Evolutionary conservation across 2,329 filamentous ascomycete species (phyloP).

Genomic region (Pseudogymnoascus sp.): DNA sequence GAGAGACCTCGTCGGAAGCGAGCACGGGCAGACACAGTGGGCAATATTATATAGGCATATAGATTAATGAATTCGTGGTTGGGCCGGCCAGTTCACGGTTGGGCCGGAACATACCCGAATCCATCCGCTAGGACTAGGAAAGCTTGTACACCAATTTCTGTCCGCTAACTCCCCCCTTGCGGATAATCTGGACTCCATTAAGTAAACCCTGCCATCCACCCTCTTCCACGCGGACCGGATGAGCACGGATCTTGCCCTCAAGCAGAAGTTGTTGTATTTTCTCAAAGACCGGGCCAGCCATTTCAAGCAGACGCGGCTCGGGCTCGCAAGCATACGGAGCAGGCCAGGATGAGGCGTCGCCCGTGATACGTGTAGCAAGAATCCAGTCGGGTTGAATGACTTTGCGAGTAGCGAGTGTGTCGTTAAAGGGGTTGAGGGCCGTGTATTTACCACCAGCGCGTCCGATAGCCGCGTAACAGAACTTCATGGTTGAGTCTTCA

Average conservation of each 20-base stretch:
- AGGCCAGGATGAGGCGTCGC: background rate
- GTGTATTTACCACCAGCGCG: conserved; percentile 33
- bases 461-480: conserved; percentile 34
- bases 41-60: too few relatives aligned
- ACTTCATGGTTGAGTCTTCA: conserved; percentile 21
- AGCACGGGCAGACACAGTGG: too few relatives aligned
- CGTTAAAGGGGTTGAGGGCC: conserved; percentile 26
- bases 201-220: background rate
- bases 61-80: too few relatives aligned
- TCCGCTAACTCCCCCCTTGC: background rate
- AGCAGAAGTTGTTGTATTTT: conserved; percentile 4
- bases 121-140: too few relatives aligned
- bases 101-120: too few relatives aligned
- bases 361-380: too few relatives aligned
- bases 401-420: too few relatives aligned
- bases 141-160: conserved; percentile 9
- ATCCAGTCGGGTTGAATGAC: too few relatives aligned
- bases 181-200: conserved; percentile 7
- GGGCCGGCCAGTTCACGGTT: too few relatives aligned
- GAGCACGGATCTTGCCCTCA: background rate
- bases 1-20: too few relatives aligned
- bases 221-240: background rate
- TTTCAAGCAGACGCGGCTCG: background rate
- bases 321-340: background rate
- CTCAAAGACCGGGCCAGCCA: background rate